A percentile compares a stretch with the other conserved stretches of the same genome.
phyloP scores from a whole-genome alignment of 441 rosid genomes.

The Omphalea diandra region DNA sequence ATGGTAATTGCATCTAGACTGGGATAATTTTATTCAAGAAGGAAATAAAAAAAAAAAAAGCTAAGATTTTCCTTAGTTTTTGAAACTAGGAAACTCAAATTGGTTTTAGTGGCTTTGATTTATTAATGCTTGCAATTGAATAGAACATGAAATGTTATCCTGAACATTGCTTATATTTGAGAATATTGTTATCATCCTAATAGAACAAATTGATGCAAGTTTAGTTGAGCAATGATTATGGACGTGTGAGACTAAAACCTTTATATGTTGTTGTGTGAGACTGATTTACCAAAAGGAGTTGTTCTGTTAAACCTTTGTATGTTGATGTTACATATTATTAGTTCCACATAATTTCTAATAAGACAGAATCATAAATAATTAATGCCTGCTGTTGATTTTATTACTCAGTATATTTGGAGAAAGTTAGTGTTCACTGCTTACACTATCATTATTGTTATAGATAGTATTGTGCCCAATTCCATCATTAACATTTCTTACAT shows the following conservation, averaged over 20 bases:
- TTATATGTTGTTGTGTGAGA: no score
- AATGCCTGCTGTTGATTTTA: background rate
- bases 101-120: background rate
- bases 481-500: slow-evolving; percentile 4
- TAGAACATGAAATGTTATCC: background rate
- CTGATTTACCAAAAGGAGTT: background rate
- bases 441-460: background rate
- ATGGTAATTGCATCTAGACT: background rate
- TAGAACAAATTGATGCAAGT: background rate
- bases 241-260: no score
- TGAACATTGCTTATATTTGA: background rate
- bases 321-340: background rate
- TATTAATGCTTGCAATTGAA: background rate
- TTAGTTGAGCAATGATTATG: background rate
- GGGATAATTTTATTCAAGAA: background rate
- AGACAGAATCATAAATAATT: background rate
- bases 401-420: background rate
- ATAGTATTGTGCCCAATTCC: background rate
- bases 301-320: background rate
- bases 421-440: background rate
- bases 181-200: background rate
- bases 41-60: no score
- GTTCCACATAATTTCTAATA: background rate
- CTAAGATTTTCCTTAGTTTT: background rate
- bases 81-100: background rate